Base-by-base conservation (phyloP, 768 basidiomycete genomes). In the Psilocybe cubensis region DNA sequence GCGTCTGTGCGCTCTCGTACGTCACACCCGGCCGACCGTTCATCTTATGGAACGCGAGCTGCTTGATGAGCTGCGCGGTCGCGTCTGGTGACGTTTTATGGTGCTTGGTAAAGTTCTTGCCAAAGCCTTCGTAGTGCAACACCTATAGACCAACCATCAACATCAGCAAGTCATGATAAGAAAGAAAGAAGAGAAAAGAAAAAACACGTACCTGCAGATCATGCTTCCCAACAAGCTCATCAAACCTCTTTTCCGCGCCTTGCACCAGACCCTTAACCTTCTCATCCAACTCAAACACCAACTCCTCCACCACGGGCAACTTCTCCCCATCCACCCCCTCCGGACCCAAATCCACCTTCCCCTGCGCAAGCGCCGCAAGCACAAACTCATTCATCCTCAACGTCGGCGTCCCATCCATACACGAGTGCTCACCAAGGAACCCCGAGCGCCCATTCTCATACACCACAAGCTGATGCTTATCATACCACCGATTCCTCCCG, bases 381-480 rank as follows among this genome's bases (percentile, higher is more conserved):
- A 94, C 75, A 72, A 94, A 99, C 70, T 99, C 97, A 77, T 97
- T 98, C 82, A 98, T 74, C 45, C 97, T 88, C 27, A 98, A 79
- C 0, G 96, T 98, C 3, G 97, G 92, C 0, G 95, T 98, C 18
- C 96, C 96, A 67, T 98, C 96, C 89, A 90, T 87, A 65, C 89
- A 92, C 18, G 88, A 91, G 72, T 92, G 90, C 69, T 92, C 89
- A 35, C 92, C 92, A 0, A 94, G 76, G 83, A 98, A 99, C 0
- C 92, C 96, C 21, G 93, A 94, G 33, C 93, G 92, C 44, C 94
- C 97, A 64, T 95, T 94, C 57, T 94, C 93, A 68, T 92, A 96
- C 7, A 99, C 92, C 66, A 99, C 85, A 52, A 98, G 66, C 68
- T 98, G 92, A 68, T 98, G 96, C 74, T 99, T 99, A 79, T 98